Base-by-base conservation (phyloP, 192 early-diverging fungal genomes). In the Coemansia sp. region DNA sequence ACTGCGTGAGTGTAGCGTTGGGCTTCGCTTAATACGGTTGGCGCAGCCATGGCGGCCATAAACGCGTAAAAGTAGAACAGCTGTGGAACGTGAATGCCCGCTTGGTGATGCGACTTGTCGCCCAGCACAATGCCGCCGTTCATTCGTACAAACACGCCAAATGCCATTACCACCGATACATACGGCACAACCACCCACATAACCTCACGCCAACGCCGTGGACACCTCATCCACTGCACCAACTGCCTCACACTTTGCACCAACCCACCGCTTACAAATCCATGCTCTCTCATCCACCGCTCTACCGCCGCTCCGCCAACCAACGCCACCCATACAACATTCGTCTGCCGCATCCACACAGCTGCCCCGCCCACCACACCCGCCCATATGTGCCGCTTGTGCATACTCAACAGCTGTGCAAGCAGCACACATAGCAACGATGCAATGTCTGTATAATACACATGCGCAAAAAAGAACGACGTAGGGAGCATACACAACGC, bases 381-480 rank as follows among this genome's bases (percentile, higher is more conserved):
- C 23, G 91, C 88, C 6, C 60, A 4, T 27, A 64, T 12, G 56
- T 88, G 86, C 3, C 70, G 53, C 8, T 73, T 39, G 17, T 74
- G 61, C 37, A 86, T 71, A 10, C 88, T 78, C 35, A 85, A 62
- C 6, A 84, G 59, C 68, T 91, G 92, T 2, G 84, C 74, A 1
- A 87, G 66, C 49, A 95, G 68, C 8, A 97, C 89, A 52, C 92
- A 90, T 26, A 92, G 84, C 5, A 91, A 85, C 7, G 94, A 93
- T 6, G 89, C 92, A 1, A 90, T 76, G 71, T 98, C 96, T 3
- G 96, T 98, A 65, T 98, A 98, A 66, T 93, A 98, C 62, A 98
- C 37, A 56, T 90, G 88, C 64, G 88, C 71, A 71, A 91, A 92
- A 80, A 98, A 98, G 69, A 88, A 96, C 2, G 83, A 61, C 7